Percentiles rank a stretch among this genome's conserved stretches.
These are phyloP conservation scores for Alternaria alternata DNA, from an alignment of 2,329 filamentous ascomycete species.

Conservation along the genomic window DNA sequence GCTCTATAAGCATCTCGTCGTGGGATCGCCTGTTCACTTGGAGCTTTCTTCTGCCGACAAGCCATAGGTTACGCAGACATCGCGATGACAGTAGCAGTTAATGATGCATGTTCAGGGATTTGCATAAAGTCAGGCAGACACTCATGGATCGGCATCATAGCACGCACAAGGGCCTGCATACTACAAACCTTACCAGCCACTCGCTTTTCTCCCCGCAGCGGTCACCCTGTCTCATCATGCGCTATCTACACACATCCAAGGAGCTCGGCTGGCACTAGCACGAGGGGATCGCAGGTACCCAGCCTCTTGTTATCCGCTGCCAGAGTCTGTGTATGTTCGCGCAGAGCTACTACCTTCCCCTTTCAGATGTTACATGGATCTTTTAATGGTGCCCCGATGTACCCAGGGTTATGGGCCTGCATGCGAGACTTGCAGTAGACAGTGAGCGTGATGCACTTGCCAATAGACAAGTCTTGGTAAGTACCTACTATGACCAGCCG, in stretches of 20 bases:
- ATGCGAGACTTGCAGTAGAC: not conserved
- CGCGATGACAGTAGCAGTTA: not conserved
- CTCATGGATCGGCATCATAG: constrained; percentile 13
- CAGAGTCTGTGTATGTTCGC: not conserved
- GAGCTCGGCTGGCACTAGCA: not conserved
- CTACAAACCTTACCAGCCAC: constrained; percentile 10
- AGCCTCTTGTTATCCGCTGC: not conserved
- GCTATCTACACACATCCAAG: constrained; percentile 6
- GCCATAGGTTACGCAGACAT: not conserved
- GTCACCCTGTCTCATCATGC: constrained; percentile 14
- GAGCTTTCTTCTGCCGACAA: not conserved
- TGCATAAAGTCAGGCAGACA: constrained; percentile 1
- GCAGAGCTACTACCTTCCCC: constrained; percentile 3
- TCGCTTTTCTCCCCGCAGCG: not conserved
- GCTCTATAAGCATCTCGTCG: not conserved
- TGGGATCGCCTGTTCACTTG: not conserved
- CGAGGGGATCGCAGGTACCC: not conserved
- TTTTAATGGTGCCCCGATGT: not conserved
- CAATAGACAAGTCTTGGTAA: not conserved
- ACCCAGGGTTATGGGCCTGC: not conserved
- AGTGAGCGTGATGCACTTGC: not conserved
- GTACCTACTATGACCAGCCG: not conserved
- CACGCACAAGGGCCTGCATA: constrained; percentile 12
- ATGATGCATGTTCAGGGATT: constrained; percentile 1
- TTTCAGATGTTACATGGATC: constrained; percentile 2